phyloP scores from a whole-genome alignment of 148 eudicot species.

The Limonium bicolor region DNA sequence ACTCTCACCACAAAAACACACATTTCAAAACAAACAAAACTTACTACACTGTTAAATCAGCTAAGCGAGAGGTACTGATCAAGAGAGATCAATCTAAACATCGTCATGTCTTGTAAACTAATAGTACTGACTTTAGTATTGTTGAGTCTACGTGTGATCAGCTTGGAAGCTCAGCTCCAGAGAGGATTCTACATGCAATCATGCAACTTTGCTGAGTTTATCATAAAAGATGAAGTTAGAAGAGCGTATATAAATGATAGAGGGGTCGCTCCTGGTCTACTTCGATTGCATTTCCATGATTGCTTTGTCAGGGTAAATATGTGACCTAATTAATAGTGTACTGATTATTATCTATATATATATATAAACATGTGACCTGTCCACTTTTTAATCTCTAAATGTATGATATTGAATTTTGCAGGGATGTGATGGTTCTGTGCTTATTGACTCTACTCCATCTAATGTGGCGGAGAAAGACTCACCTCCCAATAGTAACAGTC shows the following conservation, averaged over 20 bases:
- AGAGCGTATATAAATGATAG: slow-evolving; percentile 18
- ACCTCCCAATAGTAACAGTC: slow-evolving; percentile 51
- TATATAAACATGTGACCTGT: neutral
- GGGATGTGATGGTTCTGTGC: slow-evolving; percentile 94
- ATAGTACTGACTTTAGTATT: slow-evolving; percentile 14
- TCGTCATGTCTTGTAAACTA: too few species aligned
- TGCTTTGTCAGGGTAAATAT: slow-evolving; percentile 56
- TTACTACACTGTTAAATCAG: too few species aligned
- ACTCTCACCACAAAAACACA: too few species aligned
- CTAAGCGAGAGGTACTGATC: too few species aligned
- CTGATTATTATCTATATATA: too few species aligned
- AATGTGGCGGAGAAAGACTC: slow-evolving; percentile 79
- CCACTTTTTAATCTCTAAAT: neutral
- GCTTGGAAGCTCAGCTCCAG: slow-evolving; percentile 37
- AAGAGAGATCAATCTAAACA: too few species aligned
- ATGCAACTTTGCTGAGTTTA: slow-evolving; percentile 32
- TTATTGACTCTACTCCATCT: slow-evolving; percentile 55
- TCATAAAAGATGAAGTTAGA: slow-evolving; percentile 39
- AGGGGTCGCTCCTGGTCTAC: slow-evolving; percentile 52
- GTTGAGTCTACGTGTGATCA: slow-evolving; percentile 10
- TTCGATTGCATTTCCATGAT: slow-evolving; percentile 63
- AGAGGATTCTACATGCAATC: slow-evolving; percentile 28
- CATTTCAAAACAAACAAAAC: too few species aligned
- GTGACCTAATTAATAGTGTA: too few species aligned
- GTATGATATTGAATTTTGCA: slow-evolving; percentile 2